These are phyloP conservation scores for Pichia sp. DNA, from an alignment of 1,139 yeast genomes.

Conservation along the genomic window DNA sequence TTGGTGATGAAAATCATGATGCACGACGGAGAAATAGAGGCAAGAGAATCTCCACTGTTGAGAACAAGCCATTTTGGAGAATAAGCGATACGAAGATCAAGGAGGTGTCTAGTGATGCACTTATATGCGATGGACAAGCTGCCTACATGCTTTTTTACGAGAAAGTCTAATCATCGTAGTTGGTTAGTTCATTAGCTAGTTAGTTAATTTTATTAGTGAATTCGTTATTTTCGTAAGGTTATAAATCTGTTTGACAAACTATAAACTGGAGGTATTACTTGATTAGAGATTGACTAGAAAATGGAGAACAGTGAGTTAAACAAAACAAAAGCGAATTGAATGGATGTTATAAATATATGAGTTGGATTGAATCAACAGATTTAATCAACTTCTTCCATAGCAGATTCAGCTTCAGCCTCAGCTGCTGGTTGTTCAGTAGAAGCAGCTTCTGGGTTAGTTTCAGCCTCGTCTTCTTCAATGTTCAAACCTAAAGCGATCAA, in stretches of 20 bases:
- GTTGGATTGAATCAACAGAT: neutral
- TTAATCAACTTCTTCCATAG: conserved; percentile 99
- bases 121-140: conserved; percentile 61
- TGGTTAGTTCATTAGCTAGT: too few relatives aligned
- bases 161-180: too few relatives aligned
- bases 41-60: conserved; percentile 46
- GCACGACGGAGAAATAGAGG: neutral
- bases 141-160: conserved; percentile 85
- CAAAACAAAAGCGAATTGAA: too few relatives aligned
- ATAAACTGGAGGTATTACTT: too few relatives aligned
- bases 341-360: neutral
- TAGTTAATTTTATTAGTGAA: too few relatives aligned
- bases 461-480: conserved; percentile 81
- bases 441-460: conserved; percentile 31
- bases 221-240: too few relatives aligned
- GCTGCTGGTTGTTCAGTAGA: conserved; percentile 32
- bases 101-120: conserved; percentile 56
- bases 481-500: conserved; percentile 96
- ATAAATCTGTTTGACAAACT: too few relatives aligned
- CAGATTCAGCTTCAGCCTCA: conserved; percentile 87
- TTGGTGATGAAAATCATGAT: neutral
- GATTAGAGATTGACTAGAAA: too few relatives aligned
- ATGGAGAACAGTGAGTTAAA: too few relatives aligned
- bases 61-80: conserved; percentile 74
- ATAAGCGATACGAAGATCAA: conserved; percentile 68